phyloP scores from a whole-genome alignment of 345 rosid species.

The Adansonia digitata region DNA sequence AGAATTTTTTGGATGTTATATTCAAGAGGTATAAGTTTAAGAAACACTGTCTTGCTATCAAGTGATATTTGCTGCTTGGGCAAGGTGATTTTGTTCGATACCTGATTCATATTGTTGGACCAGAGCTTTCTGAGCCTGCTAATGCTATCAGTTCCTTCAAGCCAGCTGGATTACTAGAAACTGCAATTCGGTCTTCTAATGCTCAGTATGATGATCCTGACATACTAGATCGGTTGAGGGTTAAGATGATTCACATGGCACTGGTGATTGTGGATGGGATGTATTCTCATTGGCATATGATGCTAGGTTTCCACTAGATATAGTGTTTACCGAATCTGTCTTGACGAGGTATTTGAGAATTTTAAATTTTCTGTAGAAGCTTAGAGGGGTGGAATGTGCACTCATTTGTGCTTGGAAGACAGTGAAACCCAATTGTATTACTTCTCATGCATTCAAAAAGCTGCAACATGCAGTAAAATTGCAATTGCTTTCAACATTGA shows the following conservation, averaged over 20 bases:
- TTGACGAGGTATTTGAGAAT: conserved; percentile 79
- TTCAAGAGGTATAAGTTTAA: conserved; percentile 72
- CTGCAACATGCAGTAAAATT: conserved; percentile 63
- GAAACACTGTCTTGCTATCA: conserved; percentile 95
- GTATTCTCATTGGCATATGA: conserved; percentile 96
- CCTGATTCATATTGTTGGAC: conserved; percentile 45
- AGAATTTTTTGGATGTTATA: conserved; percentile 79
- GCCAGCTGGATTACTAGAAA: conserved; percentile 88
- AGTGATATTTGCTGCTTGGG: conserved; percentile 87
- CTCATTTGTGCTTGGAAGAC: conserved; percentile 97
- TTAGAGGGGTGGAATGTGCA: conserved; percentile 92
- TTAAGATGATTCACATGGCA: conserved; percentile 91
- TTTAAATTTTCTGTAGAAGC: conserved; percentile 95
- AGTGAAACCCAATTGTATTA: conserved; percentile 94
- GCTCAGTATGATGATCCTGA: conserved; percentile 97
- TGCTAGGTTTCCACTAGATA: conserved; percentile 88
- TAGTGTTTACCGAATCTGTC: conserved; percentile 83
- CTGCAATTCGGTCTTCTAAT: conserved; percentile 90
- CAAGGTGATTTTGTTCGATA: conserved; percentile 96
- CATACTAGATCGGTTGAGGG: conserved; percentile 78
- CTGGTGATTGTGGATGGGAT: conserved; percentile 96
- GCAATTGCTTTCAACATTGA: conserved; percentile 74
- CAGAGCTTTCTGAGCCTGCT: conserved; percentile 97
- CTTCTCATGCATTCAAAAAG: conserved; percentile 72
- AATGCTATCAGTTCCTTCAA: conserved; percentile 90